These are phyloP conservation scores for Borovskyia barvae DNA, from an alignment of 208 protist species.

Conservation along the genomic window DNA sequence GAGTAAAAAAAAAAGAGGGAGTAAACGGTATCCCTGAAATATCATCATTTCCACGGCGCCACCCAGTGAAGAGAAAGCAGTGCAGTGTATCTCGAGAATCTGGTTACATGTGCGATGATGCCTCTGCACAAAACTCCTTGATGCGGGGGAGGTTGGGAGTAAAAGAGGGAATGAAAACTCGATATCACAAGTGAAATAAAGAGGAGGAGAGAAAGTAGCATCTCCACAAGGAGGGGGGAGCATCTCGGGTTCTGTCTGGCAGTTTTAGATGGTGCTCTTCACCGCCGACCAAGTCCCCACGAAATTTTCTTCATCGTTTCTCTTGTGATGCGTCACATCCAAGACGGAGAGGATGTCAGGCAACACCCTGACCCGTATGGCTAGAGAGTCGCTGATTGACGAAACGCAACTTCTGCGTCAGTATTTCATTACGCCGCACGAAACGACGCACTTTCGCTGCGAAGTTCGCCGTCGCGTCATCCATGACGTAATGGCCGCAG, in stretches of 20 bases:
- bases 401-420: slow-evolving; percentile 47
- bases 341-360: slow-evolving; percentile 1
- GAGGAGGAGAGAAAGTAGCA: slow-evolving; percentile 12
- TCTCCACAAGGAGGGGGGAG: too few relatives aligned
- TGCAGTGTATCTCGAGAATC: too few relatives aligned
- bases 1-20: neutral
- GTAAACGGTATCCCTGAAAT: too few relatives aligned
- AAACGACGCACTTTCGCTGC: slow-evolving; percentile 62
- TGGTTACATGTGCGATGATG: too few relatives aligned
- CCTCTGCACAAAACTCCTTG: too few relatives aligned
- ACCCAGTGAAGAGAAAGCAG: too few relatives aligned
- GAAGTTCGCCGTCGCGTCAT: slow-evolving; percentile 73
- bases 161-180: neutral
- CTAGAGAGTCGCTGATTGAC: slow-evolving; percentile 15
- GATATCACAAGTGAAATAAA: neutral
- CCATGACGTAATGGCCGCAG: slow-evolving; percentile 91
- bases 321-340: neutral
- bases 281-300: neutral
- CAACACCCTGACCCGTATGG: slow-evolving; percentile 6
- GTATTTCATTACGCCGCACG: slow-evolving; percentile 43
- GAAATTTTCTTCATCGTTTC: neutral
- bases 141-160: neutral
- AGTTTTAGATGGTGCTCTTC: neutral
- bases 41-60: too few relatives aligned
- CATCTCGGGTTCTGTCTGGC: too few relatives aligned